Evolutionary conservation across 192 early-diverging fungal genomes (phyloP), one percentile per base, ranked within the genome.

Genomic region (Cladochytrium replicatum): DNA sequence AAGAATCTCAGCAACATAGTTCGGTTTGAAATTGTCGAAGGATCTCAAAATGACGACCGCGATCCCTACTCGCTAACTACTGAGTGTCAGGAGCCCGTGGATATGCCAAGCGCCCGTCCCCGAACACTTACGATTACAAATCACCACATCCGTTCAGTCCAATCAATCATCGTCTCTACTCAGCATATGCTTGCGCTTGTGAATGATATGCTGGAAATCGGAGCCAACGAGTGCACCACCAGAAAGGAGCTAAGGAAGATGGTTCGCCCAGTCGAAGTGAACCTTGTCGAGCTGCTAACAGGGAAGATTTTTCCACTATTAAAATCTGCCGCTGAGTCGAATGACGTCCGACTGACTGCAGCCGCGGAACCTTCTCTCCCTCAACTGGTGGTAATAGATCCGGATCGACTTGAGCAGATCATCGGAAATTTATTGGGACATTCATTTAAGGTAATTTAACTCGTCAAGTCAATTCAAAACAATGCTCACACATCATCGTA

Each of bases 151-250:
- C 22, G 48, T 8, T 58, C 56, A 6, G 56, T 49, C 6, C 49
- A 39, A 13, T 51, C 59, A 0, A 61, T 61, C 11, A 34, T 28
- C 3, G 31, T 61, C 17, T 64, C 52, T 4, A 56, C 59, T 11
- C 42, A 58, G 29, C 56, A 61, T 39, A 61, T 61, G 59, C 46
- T 57, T 7, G 61, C 52, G 15, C 46, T 61, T 25, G 41, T 57
- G 19, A 61, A 61, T 21, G 59, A 61, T 30, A 38, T 52, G 0
- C 48, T 61, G 2, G 59, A 61, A 1, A 43, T 61, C 39, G 59
- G 55, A 6, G 28, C 48, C 13, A 51, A 56, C 26, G 59, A 61
- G 29, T n/a, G n/a, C n/a, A 53, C 55, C 11, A 53, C 52, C 6
- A 21, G 48, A 1, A 50, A 56, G 29, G 19, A 39, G 7, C 40